Percentiles rank a stretch among this genome's conserved stretches.
Conservation (phyloP, 176 grass and related monocot species). For the Aegilops umbellulata region DNA sequence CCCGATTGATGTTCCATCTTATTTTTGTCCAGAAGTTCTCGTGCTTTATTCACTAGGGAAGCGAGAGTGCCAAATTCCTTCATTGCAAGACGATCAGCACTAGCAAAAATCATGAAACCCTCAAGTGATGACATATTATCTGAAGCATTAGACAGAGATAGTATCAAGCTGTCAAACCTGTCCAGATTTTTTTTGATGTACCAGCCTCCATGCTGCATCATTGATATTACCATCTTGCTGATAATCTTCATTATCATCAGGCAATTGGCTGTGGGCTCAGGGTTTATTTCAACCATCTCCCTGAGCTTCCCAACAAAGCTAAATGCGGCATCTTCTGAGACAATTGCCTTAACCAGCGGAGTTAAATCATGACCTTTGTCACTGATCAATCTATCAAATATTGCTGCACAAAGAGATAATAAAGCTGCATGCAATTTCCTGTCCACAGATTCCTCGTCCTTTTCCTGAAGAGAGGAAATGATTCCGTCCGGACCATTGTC, state of each 20-base stretch:
- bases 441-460: background rate
- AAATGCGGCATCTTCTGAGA: background rate
- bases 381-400: background rate
- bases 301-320: background rate
- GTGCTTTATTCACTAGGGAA: background rate
- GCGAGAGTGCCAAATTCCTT: background rate
- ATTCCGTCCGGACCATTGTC: background rate
- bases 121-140: background rate
- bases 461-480: background rate
- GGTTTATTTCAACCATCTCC: background rate
- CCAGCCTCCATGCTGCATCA: background rate
- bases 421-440: background rate
- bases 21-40: background rate
- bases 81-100: background rate
- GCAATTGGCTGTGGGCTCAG: background rate
- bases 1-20: background rate
- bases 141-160: background rate
- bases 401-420: background rate
- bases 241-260: background rate
- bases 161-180: background rate
- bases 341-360: background rate
- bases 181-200: background rate
- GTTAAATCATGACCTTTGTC: background rate
- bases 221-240: background rate
- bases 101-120: background rate